Percentiles rank a stretch among this genome's conserved stretches.
These are phyloP conservation scores for Fusarium aywerte DNA, from an alignment of 2,329 filamentous ascomycete genomes.

Conservation along the genomic window DNA sequence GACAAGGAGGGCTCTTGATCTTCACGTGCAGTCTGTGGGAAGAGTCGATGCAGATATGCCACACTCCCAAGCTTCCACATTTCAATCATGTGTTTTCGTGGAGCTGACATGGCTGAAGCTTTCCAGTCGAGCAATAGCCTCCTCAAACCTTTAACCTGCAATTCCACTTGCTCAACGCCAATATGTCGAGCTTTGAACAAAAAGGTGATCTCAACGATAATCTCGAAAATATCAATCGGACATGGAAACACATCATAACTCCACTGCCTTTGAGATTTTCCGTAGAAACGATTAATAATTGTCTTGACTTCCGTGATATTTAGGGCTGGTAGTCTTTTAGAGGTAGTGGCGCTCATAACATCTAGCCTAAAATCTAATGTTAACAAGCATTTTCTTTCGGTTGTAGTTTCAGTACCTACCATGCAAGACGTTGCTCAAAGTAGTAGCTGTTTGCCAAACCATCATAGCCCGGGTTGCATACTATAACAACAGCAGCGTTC, in stretches of 20 bases:
- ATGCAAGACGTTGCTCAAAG: conserved; percentile 16
- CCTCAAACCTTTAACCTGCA: background rate
- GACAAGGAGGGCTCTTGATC: background rate
- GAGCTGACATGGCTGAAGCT: background rate
- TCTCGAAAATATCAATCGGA: conserved; percentile 19
- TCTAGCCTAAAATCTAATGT: background rate
- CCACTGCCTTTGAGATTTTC: background rate
- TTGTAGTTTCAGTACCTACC: background rate
- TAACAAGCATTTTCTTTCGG: rapidly evolving
- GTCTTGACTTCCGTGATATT: background rate
- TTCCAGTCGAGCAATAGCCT: background rate
- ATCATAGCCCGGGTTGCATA: background rate
- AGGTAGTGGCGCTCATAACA: conserved; percentile 17
- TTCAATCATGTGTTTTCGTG: conserved; percentile 18
- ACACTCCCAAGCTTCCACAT: background rate
- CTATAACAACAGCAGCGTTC: background rate
- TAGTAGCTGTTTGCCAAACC: background rate
- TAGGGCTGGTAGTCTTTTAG: background rate
- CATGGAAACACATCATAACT: conserved; percentile 25
- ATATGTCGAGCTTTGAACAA: background rate
- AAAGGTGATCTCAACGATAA: background rate
- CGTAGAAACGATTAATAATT: background rate
- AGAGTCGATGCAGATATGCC: conserved; percentile 1
- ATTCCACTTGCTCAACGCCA: rapidly evolving
- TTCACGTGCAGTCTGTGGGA: background rate